These are phyloP conservation scores for Agaricus sinodeliciosus DNA, from an alignment of 768 basidiomycete species.

Conservation along the genomic window DNA sequence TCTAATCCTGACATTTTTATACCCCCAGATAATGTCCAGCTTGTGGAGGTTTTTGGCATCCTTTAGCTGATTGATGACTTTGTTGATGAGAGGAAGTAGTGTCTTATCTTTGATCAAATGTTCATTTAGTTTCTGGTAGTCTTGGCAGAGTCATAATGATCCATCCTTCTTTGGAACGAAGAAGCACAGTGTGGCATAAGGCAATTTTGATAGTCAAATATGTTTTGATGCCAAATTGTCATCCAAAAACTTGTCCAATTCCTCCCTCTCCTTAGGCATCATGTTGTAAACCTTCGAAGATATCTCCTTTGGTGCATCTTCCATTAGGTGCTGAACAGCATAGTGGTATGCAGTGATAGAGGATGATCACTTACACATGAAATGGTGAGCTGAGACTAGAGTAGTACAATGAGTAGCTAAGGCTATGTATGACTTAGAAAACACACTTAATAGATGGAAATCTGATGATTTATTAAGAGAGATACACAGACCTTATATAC, in stretches of 20 bases:
- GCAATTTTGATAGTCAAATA: conserved; percentile 22
- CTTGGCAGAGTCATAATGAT: conserved; percentile 16
- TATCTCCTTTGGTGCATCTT: too few relatives aligned
- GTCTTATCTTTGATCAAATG: conserved; percentile 25
- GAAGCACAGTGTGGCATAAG: conserved; percentile 11
- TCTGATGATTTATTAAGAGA: too few relatives aligned
- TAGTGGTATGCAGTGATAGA: too few relatives aligned
- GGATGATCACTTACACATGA: too few relatives aligned
- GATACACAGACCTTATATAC: too few relatives aligned
- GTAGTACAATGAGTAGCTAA: too few relatives aligned
- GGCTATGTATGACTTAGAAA: too few relatives aligned
- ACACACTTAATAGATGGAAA: too few relatives aligned
- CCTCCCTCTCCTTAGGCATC: too few relatives aligned
- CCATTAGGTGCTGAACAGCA: too few relatives aligned
- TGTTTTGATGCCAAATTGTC: conserved; percentile 19
- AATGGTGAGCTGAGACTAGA: too few relatives aligned
- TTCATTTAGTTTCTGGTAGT: conserved; percentile 26
- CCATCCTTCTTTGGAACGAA: conserved; percentile 21
- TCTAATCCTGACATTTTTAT: conserved; percentile 33
- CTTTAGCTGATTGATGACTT: conserved; percentile 7
- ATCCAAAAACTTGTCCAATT: conserved; percentile 14
- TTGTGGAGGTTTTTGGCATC: conserved; percentile 7
- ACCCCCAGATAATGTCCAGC: conserved; percentile 6
- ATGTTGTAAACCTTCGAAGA: too few relatives aligned
- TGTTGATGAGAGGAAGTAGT: conserved; percentile 22